Evolutionary conservation across 1,284 basidiomycete species (phyloP).

Genomic region (Trametes versicolor): DNA sequence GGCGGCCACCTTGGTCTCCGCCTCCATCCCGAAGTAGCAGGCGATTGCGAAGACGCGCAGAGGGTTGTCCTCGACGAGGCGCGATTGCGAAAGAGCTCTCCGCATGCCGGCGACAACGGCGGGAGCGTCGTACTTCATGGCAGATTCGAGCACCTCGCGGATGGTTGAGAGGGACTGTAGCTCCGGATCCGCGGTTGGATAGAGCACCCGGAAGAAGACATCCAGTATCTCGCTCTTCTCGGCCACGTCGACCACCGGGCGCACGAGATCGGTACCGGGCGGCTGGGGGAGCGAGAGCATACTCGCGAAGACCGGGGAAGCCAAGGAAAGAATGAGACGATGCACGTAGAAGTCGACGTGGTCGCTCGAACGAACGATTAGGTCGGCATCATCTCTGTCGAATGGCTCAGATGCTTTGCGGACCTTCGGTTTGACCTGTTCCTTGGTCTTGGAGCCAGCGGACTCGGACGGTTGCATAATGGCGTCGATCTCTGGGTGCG

Average conservation of each 20-base stretch:
- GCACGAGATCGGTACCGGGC: neutral
- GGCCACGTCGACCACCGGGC: neutral
- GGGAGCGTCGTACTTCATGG: constrained; percentile 39
- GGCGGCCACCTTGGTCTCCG: constrained; percentile 21
- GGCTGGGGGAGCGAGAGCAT: constrained; percentile 27
- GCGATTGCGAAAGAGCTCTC: neutral
- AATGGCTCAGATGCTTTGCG: constrained; percentile 11
- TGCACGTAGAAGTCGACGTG: constrained; percentile 33
- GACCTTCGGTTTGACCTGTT: neutral
- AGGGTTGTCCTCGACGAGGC: constrained; percentile 35
- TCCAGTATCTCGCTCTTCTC: constrained; percentile 13
- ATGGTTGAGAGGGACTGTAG: constrained; percentile 28
- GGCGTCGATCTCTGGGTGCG: too few relatives aligned
- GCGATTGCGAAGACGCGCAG: constrained; percentile 48
- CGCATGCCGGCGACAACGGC: constrained; percentile 7
- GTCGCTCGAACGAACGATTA: constrained; percentile 44
- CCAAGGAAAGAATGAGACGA: constrained; percentile 30
- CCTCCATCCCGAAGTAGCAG: constrained; percentile 40
- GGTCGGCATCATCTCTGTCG: constrained; percentile 34
- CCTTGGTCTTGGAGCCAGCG: too few relatives aligned
- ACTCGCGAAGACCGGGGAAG: constrained; percentile 33
- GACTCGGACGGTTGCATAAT: too few relatives aligned
- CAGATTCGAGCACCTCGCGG: constrained; percentile 42
- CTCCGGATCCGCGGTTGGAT: constrained; percentile 15
- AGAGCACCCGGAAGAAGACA: constrained; percentile 15